Evolutionary conservation across 202 grass and related monocot species (phyloP).

Genomic region (Zoysia matrella): DNA sequence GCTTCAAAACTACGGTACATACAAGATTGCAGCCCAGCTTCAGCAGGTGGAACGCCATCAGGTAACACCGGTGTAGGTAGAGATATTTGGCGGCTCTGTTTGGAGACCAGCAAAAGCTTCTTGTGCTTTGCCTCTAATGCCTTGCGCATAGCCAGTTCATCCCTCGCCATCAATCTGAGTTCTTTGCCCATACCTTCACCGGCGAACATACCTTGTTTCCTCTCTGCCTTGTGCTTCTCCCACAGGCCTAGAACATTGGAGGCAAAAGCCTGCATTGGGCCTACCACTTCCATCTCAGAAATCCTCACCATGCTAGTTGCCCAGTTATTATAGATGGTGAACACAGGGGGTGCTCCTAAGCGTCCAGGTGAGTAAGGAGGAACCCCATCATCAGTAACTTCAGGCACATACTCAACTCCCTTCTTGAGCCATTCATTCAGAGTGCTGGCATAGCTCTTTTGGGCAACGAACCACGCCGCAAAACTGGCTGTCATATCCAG

Average conservation of each 20-base stretch:
- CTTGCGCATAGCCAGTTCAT: conserved; percentile 46
- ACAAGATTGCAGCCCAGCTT: conserved; percentile 37
- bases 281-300: too few species aligned
- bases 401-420: too few species aligned
- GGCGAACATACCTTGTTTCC: conserved; percentile 43
- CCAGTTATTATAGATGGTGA: too few species aligned
- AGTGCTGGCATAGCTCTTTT: too few species aligned
- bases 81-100: conserved; percentile 32
- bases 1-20: conserved; percentile 56
- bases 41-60: neutral
- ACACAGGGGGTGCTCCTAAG: too few species aligned
- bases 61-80: conserved; percentile 33
- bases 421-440: too few species aligned
- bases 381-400: too few species aligned
- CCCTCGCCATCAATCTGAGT: conserved; percentile 53
- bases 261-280: too few species aligned
- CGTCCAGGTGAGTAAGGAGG: too few species aligned
- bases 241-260: conserved; percentile 43
- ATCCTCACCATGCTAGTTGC: too few species aligned
- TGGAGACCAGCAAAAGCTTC: conserved; percentile 5
- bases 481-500: too few species aligned
- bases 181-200: conserved; percentile 47
- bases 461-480: too few species aligned
- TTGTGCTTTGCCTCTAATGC: conserved; percentile 14
- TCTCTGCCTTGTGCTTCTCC: conserved; percentile 56